Base-by-base conservation (phyloP, 371 early-diverging fungal species). In the Rhizopus arrhizus region DNA sequence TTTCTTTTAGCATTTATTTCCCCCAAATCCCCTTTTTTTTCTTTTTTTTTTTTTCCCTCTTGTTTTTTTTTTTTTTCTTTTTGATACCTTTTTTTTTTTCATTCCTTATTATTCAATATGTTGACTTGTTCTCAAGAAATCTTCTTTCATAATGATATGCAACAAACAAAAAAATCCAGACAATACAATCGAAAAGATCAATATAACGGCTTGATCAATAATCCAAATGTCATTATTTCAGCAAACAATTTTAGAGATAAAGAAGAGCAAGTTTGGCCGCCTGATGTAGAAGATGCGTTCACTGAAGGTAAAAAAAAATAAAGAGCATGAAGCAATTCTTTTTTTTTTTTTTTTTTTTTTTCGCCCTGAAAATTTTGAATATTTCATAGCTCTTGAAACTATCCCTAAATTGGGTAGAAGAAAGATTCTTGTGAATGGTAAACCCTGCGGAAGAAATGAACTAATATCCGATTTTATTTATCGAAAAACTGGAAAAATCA, bases 401-500 rank as follows among this genome's bases (percentile, higher is more conserved):
- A 64, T 82, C 36, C 79, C 80, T 31, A 78, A 74, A 33, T 59
- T 80, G 31, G 83, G 85, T 11, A 62, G 82, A 47, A 69, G 85
- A 56, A 84, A 84, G 49, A 76, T 80, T 4, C 64, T 78, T 7
- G 79, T 84, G 50, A 77, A 75, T 46, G 81, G 81, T 3, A 85
- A 88, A 61, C 82, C 88, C 11, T 80, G 82, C 51, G 84, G 84
- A 68, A 82, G 91, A 12, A 91, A 91, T 70, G 90, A 91, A 61
- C 66, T 90, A 31, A 89, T 91, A 45, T 88, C 91, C 12, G 89
- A 89, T 51, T 91, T 77, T 61, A 90, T 90, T 29, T 85, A 75
- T 48, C 84, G 83, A 57, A 82, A 85, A 49, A 90, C 90, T 1
- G 68, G 74, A 47, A 85, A 85, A 43, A 74, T 79, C 32, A 79